These are phyloP conservation scores for Arachnopeziza araneosa DNA, from an alignment of 2,329 filamentous ascomycete genomes.

Conservation along the genomic window DNA sequence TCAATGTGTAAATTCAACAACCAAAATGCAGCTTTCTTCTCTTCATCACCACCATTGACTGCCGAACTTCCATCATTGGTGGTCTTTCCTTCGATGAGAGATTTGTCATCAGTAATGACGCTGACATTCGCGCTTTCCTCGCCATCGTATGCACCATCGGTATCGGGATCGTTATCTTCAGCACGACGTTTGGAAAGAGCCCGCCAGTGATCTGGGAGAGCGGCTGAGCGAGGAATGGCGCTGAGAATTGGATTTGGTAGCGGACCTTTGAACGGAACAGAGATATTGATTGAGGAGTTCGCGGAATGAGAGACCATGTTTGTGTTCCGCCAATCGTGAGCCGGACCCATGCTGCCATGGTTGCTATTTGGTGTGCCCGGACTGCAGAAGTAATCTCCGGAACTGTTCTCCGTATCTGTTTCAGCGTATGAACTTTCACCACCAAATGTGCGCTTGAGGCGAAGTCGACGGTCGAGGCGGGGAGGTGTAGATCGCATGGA, in stretches of 20 bases:
- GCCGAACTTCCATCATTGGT: not conserved
- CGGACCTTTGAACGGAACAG: constrained; percentile 13
- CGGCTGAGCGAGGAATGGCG: constrained; percentile 37
- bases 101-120: constrained; percentile 5
- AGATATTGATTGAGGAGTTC: constrained; percentile 21
- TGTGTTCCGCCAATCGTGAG: constrained; percentile 25
- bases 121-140: constrained; percentile 23
- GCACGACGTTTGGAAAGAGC: constrained; percentile 12
- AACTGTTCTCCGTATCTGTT: constrained; percentile 34
- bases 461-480: constrained; percentile 21
- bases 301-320: constrained; percentile 23
- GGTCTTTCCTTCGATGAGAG: not conserved
- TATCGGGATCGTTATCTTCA: constrained; percentile 17
- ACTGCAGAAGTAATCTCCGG: constrained; percentile 26
- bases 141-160: constrained; percentile 26
- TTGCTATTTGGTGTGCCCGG: constrained; percentile 19
- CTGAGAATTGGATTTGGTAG: constrained; percentile 37
- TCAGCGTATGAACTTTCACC: constrained; percentile 35
- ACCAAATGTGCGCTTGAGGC: constrained; percentile 31
- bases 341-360: constrained; percentile 10
- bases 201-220: constrained; percentile 5
- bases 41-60: constrained; percentile 16
- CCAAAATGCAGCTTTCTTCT: constrained; percentile 43
- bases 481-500: constrained; percentile 16
- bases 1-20: constrained; percentile 43